Conservation (phyloP, 2,329 filamentous ascomycete genomes). For the Epichloe uncinata region DNA sequence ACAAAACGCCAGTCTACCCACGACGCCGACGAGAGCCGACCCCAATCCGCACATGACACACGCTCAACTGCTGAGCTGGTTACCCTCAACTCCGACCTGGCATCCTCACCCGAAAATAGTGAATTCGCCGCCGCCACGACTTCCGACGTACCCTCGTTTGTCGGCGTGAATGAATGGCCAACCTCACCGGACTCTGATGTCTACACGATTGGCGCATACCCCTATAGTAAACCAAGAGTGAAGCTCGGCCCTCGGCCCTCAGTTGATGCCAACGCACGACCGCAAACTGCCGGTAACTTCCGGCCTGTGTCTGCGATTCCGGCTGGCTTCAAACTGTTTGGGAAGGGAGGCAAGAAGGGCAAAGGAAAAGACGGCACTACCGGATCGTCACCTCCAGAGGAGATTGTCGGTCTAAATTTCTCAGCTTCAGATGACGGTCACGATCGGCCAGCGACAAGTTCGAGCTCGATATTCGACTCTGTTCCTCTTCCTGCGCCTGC, state of each 20-base stretch:
- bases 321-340: conserved; percentile 60
- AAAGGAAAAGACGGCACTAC: conserved; percentile 14
- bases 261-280: conserved; percentile 45
- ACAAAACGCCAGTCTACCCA: conserved; percentile 45
- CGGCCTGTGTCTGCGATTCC: conserved; percentile 70
- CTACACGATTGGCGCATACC: conserved; percentile 29
- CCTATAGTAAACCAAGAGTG: conserved; percentile 60
- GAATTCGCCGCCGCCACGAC: conserved; percentile 34
- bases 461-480: conserved; percentile 30
- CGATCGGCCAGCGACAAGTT: conserved; percentile 29
- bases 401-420: conserved; percentile 22
- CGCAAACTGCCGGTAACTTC: conserved; percentile 48
- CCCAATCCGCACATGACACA: conserved; percentile 16
- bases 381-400: conserved; percentile 21
- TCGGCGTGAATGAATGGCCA: conserved; percentile 30
- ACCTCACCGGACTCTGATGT: conserved; percentile 37
- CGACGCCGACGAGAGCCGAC: conserved; percentile 22
- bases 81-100: conserved; percentile 38
- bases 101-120: conserved; percentile 34
- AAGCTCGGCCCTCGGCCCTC: conserved; percentile 83
- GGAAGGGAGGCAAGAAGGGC: conserved; percentile 40
- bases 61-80: conserved; percentile 22
- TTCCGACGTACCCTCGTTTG: conserved; percentile 37
- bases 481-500: conserved; percentile 26
- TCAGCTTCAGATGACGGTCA: conserved; percentile 8